A percentile compares a stretch with the other conserved stretches of the same genome.
Evolutionary conservation across 2,329 filamentous ascomycete species (phyloP).

Genomic region (Apiospora saccharicola): DNA sequence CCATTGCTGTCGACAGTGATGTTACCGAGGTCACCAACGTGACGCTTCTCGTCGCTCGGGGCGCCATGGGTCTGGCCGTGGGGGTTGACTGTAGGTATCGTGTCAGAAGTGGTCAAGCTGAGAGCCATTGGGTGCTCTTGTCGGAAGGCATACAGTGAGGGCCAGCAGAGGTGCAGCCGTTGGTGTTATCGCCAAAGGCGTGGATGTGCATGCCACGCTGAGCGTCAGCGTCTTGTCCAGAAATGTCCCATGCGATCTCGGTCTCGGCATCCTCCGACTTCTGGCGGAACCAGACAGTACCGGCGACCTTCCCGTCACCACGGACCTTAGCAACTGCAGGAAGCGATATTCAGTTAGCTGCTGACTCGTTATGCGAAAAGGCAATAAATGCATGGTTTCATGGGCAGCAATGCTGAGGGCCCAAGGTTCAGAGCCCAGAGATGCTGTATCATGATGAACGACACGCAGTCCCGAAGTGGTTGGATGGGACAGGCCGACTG

Average conservation of each 20-base stretch:
- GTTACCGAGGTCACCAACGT: conserved; percentile 98
- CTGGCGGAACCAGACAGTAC: conserved; percentile 96
- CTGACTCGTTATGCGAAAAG: conserved; percentile 30
- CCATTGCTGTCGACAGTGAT: conserved; percentile 94
- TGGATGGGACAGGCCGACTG: conserved; percentile 25
- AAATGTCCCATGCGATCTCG: conserved; percentile 90
- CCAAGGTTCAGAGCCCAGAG: conserved; percentile 27
- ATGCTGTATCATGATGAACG: conserved; percentile 31
- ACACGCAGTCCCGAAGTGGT: conserved; percentile 6
- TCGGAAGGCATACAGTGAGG: conserved; percentile 81
- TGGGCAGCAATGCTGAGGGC: background rate
- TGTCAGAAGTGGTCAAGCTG: conserved; percentile 22
- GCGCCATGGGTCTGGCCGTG: conserved; percentile 41
- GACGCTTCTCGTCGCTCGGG: conserved; percentile 81
- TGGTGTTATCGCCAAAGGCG: conserved; percentile 99
- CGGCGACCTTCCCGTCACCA: conserved; percentile 95
- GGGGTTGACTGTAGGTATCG: conserved; percentile 28
- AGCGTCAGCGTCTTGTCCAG: conserved; percentile 91
- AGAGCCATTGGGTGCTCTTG: background rate
- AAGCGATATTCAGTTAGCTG: conserved; percentile 35
- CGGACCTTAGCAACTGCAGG: conserved; percentile 89
- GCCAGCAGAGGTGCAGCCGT: conserved; percentile 97
- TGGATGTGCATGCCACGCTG: conserved; percentile 99
- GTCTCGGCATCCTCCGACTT: conserved; percentile 81
- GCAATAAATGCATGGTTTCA: background rate